Conservation (phyloP, 1,139 yeast species). For the Lodderomyces margitis region DNA sequence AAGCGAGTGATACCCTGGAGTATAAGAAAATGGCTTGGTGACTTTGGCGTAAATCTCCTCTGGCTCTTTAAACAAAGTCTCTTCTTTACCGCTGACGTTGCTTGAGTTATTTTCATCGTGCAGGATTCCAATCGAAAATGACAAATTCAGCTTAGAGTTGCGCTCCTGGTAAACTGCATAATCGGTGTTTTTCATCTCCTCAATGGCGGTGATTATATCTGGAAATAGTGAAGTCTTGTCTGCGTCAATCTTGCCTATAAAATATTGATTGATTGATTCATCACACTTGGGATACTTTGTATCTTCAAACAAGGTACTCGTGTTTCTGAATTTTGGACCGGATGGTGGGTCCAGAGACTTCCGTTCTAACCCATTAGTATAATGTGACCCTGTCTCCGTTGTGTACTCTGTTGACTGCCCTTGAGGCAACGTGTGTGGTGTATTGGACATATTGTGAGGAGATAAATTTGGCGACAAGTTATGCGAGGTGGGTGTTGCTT, state of each 20-base stretch:
- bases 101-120: slow-evolving; percentile 33
- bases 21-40: slow-evolving; percentile 75
- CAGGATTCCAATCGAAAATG: slow-evolving; percentile 53
- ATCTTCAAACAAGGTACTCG: slow-evolving; percentile 11
- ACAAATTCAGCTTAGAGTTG: slow-evolving; percentile 44
- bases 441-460: slow-evolving; percentile 24
- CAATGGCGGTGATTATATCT: slow-evolving; percentile 51
- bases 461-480: slow-evolving; percentile 39
- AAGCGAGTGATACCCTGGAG: slow-evolving; percentile 85
- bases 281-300: slow-evolving; percentile 34
- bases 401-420: slow-evolving; percentile 8
- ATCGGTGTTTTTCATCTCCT: slow-evolving; percentile 38
- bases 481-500: slow-evolving; percentile 41
- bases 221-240: slow-evolving; percentile 46
- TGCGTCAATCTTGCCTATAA: slow-evolving; percentile 47
- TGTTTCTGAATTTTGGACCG: neutral
- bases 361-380: neutral
- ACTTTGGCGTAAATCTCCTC: slow-evolving; percentile 79
- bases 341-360: neutral
- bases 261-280: slow-evolving; percentile 56
- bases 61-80: slow-evolving; percentile 54
- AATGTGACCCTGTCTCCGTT: slow-evolving; percentile 1
- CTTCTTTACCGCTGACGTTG: slow-evolving; percentile 11
- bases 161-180: slow-evolving; percentile 42
- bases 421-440: slow-evolving; percentile 1